Conservation (phyloP, 2,329 filamentous ascomycete genomes). For the Elsinoe batatas region DNA sequence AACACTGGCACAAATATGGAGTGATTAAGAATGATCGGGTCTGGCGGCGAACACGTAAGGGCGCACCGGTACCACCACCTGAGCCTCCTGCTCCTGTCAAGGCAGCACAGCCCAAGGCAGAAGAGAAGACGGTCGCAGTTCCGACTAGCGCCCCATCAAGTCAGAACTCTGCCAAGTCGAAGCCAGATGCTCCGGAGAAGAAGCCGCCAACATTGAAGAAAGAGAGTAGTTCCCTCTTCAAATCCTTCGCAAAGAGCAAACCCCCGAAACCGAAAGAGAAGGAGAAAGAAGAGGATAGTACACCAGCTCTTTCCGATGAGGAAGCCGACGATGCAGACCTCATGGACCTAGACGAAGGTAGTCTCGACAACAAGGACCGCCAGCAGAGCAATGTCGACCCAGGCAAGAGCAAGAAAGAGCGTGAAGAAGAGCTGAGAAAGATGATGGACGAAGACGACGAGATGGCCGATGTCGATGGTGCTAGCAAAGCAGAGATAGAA, state of each 20-base stretch:
- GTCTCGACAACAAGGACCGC: slow-evolving; percentile 14
- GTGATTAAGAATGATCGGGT: slow-evolving; percentile 55
- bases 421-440: slow-evolving; percentile 54
- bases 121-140: slow-evolving; percentile 27
- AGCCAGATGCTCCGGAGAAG: slow-evolving; percentile 28
- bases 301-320: slow-evolving; percentile 36
- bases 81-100: slow-evolving; percentile 22
- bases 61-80: slow-evolving; percentile 31
- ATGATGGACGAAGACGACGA: slow-evolving; percentile 62
- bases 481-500: slow-evolving; percentile 31
- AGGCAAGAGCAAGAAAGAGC: slow-evolving; percentile 46
- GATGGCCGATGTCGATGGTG: slow-evolving; percentile 20
- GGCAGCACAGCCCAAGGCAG: slow-evolving; percentile 18
- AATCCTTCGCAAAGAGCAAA: slow-evolving; percentile 62
- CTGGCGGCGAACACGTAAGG: slow-evolving; percentile 36
- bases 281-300: slow-evolving; percentile 21
- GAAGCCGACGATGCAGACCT: slow-evolving; percentile 45
- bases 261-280: slow-evolving; percentile 28
- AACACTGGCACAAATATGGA: slow-evolving; percentile 55
- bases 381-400: slow-evolving; percentile 16
- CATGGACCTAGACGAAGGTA: slow-evolving; percentile 16
- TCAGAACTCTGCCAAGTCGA: slow-evolving; percentile 21
- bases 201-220: slow-evolving; percentile 42
- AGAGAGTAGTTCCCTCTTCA: slow-evolving; percentile 59
- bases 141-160: slow-evolving; percentile 21